These are phyloP conservation scores for Articulospora tetracladia DNA, from an alignment of 495 filamentous ascomycete species.

Conservation along the genomic window DNA sequence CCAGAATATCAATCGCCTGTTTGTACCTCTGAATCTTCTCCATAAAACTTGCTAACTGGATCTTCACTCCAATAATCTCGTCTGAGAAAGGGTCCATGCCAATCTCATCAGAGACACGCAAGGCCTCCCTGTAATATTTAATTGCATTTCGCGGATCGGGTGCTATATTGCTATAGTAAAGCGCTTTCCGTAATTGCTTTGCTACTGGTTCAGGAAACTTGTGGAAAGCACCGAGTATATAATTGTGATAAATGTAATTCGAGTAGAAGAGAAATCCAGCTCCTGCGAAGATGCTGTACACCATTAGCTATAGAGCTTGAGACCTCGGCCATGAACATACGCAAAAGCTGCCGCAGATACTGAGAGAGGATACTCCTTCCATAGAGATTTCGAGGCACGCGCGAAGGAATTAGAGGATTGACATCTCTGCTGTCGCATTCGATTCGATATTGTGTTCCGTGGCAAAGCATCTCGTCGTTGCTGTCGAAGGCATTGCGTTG, in stretches of 20 bases:
- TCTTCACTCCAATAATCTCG: slow-evolving; percentile 84
- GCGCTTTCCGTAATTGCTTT: slow-evolving; percentile 72
- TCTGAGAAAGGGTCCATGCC: slow-evolving; percentile 84
- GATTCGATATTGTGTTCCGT: slow-evolving; percentile 13
- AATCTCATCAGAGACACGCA: slow-evolving; percentile 63
- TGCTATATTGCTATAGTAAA: slow-evolving; percentile 79
- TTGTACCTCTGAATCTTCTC: slow-evolving; percentile 66
- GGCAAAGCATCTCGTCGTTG: slow-evolving; percentile 11
- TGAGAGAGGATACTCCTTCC: slow-evolving; percentile 19
- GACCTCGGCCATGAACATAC: slow-evolving; percentile 4
- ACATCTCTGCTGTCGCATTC: slow-evolving; percentile 17
- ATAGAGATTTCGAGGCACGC: slow-evolving; percentile 14
- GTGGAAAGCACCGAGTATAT: slow-evolving; percentile 61
- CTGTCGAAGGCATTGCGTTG: slow-evolving; percentile 21
- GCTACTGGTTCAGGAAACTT: slow-evolving; percentile 79
- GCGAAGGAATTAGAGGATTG: slow-evolving; percentile 5
- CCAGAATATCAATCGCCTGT: slow-evolving; percentile 69
- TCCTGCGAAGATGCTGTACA: slow-evolving; percentile 43
- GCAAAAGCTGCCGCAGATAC: slow-evolving; percentile 13
- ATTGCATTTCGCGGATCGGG: slow-evolving; percentile 69
- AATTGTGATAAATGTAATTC: slow-evolving; percentile 62
- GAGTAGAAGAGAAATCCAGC: slow-evolving; percentile 48
- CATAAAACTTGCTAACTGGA: slow-evolving; percentile 72
- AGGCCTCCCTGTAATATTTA: slow-evolving; percentile 74
- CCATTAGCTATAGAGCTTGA: background rate